Evolutionary conservation across 371 early-diverging fungal genomes (phyloP), one percentile per base, ranked within the genome.

Genomic region (Mortierella sp.): DNA sequence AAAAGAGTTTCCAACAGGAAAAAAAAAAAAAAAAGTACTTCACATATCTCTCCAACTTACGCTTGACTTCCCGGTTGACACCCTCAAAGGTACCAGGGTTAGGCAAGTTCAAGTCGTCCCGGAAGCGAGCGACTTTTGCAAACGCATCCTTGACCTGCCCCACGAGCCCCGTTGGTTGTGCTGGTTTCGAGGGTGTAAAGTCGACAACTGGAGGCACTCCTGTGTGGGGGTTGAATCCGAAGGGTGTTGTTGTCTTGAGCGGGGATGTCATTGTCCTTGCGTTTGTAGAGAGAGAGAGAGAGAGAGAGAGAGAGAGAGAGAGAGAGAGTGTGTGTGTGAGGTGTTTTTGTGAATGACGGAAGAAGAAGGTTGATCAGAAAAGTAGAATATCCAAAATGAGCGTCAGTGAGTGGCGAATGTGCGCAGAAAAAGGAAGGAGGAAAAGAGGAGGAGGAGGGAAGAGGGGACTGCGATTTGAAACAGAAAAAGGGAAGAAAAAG

Each of bases 71-170:
- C 44, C 93, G 84, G 89, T 96, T 96, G 84, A 96, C 90, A 83
- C 92, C 91, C 90, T 97, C 97, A 82, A 92, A 97, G 79, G 91
- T 90, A 76, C 98, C 99, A n/a, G 98, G 98, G 89, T 95, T 95
- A 48, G 96, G 95, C 81, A 98, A 91, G 82, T 92, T 91, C 70
- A 95, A 91, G 58, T 73, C 74, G 54, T 83, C 77, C 38, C 83
- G 83, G 83, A 83, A 83, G 74, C 79, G 72, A 76, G 65, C 73
- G 70, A 79, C 76, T 48, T 72, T 72, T 5, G 83, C 73, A 47
- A 68, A 83, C 6, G 83, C 70, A 34, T 48, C 76, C 55, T 83
- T 83, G 71, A 79, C 76, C 73, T 76, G 79, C 26, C 31, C 77
- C 50, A 83, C 42, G 19, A 83, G 54, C 9, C 83, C 83, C 14